These are phyloP conservation scores for Ceratobasidium papillatum DNA, from an alignment of 1,284 basidiomycete genomes.

Conservation along the genomic window DNA sequence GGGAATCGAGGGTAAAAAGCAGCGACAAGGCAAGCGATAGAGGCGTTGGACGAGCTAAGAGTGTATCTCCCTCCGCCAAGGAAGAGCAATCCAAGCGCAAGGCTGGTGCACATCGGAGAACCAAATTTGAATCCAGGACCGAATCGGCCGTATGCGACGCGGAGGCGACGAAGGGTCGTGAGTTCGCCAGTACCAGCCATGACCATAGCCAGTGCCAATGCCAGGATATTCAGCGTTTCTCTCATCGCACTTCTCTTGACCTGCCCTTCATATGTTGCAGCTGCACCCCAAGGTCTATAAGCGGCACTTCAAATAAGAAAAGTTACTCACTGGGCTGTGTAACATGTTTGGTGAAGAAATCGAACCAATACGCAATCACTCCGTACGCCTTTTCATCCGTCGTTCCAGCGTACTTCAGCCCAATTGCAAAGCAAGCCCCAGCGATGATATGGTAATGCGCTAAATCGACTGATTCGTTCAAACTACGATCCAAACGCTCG, in stretches of 20 bases:
- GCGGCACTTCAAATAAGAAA: conserved; percentile 7
- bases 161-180: conserved; percentile 85
- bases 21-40: conserved; percentile 87
- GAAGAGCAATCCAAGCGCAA: conserved; percentile 92
- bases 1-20: conserved; percentile 93
- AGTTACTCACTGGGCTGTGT: conserved; percentile 23
- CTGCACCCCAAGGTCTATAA: conserved; percentile 53
- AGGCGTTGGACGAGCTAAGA: conserved; percentile 88
- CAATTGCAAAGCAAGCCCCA: conserved; percentile 91
- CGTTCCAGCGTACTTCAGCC: conserved; percentile 92
- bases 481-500: conserved; percentile 62
- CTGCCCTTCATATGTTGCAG: conserved; percentile 80
- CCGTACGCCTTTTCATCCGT: conserved; percentile 87
- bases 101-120: conserved; percentile 89
- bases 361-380: conserved; percentile 82
- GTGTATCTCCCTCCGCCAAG: conserved; percentile 94
- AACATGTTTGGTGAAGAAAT: conserved; percentile 66
- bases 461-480: conserved; percentile 82
- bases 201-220: conserved; percentile 86
- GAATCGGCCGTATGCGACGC: conserved; percentile 92
- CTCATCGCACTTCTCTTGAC: conserved; percentile 88
- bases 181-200: conserved; percentile 98
- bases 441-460: conserved; percentile 90
- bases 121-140: conserved; percentile 83
- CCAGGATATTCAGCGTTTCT: conserved; percentile 87